Evolutionary conservation across 805 yeast genomes (phyloP).

Genomic region (Starmera amethionina): DNA sequence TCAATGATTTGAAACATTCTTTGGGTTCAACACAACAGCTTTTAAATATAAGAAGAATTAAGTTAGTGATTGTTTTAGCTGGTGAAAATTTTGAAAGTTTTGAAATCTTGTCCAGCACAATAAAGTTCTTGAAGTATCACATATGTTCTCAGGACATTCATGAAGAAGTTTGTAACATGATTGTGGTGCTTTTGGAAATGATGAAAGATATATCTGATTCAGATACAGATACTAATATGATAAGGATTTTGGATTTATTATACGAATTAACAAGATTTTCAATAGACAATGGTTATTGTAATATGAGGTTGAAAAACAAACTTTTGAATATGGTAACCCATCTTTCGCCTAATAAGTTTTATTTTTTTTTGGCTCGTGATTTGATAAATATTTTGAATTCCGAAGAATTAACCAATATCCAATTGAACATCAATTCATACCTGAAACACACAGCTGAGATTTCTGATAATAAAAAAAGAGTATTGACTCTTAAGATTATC

Average conservation of each 20-base stretch:
- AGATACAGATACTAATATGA: conserved; percentile 3
- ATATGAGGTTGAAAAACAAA: background rate
- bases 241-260: conserved; percentile 13
- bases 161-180: conserved; percentile 19
- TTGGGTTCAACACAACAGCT: conserved; percentile 16
- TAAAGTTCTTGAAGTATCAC: conserved; percentile 5
- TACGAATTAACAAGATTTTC: conserved; percentile 5
- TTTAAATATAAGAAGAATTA: conserved; percentile 25
- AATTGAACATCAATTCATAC: too few relatives aligned
- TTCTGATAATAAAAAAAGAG: conserved; percentile 1
- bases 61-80: conserved; percentile 24
- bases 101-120: conserved; percentile 14
- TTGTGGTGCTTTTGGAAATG: conserved; percentile 12
- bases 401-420: background rate
- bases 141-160: conserved; percentile 11
- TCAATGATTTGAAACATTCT: conserved; percentile 16
- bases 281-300: background rate
- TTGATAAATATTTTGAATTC: background rate
- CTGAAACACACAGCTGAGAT: conserved; percentile 5
- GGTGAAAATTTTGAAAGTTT: conserved; percentile 6
- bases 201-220: conserved; percentile 3
- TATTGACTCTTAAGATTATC: conserved; percentile 5
- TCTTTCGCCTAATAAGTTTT: background rate
- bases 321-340: background rate
- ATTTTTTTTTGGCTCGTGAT: background rate